A percentile compares a stretch with the other conserved stretches of the same genome.
Conservation (phyloP, 257 asterid species). For the Phtheirospermum japonicum region DNA sequence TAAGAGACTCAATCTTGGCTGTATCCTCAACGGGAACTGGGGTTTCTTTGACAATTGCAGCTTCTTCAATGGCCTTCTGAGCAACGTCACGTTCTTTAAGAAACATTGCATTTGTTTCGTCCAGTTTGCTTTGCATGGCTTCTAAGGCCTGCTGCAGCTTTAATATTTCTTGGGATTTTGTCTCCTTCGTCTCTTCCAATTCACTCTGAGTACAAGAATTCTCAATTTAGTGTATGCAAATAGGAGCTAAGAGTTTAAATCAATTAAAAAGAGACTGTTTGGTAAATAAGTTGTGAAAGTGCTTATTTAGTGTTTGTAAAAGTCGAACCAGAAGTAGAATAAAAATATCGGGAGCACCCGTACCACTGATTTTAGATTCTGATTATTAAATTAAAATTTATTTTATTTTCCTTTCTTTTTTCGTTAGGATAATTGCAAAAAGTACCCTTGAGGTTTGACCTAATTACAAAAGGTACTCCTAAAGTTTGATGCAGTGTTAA, state of each 20-base stretch:
- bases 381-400: too few species aligned
- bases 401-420: too few species aligned
- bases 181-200: slow-evolving; percentile 75
- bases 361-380: too few species aligned
- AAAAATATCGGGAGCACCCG: too few species aligned
- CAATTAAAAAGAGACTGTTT: neutral
- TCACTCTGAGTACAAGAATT: slow-evolving; percentile 54
- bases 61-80: slow-evolving; percentile 91
- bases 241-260: neutral
- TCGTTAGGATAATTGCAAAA: too few species aligned
- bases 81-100: slow-evolving; percentile 82
- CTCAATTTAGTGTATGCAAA: slow-evolving; percentile 1
- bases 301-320: too few species aligned
- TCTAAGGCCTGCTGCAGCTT: slow-evolving; percentile 76
- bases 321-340: too few species aligned
- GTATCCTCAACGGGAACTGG: slow-evolving; percentile 85
- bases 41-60: slow-evolving; percentile 65
- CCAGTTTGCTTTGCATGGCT: slow-evolving; percentile 68
- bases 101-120: slow-evolving; percentile 66
- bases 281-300: neutral
- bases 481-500: too few species aligned
- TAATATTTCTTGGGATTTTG: slow-evolving; percentile 58
- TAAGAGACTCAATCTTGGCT: slow-evolving; percentile 63
- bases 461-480: too few species aligned
- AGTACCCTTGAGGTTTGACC: too few species aligned